Evolutionary conservation across 202 grass and related monocot genomes (phyloP), one percentile per base, ranked within the genome.

Genomic region (Sporobolus alterniflorus): DNA sequence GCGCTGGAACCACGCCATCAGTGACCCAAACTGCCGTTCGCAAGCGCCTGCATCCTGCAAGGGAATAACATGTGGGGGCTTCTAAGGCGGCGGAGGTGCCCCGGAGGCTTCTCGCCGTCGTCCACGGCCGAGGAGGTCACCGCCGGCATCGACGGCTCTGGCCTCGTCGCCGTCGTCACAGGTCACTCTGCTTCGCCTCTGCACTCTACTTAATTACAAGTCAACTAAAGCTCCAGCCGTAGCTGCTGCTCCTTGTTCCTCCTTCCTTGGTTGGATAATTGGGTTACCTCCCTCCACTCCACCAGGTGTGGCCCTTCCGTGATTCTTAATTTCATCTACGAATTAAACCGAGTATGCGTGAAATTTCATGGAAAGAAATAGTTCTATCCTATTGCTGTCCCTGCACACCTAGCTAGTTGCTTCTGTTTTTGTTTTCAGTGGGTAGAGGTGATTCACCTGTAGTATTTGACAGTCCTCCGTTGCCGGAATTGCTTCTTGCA

Each of bases 71-170:
- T 82, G 79, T 82, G 52, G 88, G 81, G 92, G 78, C 60, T 63
- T 12, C 85, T 89, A 9, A 56, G 41, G 0, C 70, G 75, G 75
- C 65, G 79, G 83, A 83, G 88, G 42, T 68, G 67, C 21, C 14
- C 92, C n/a, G 84, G 86, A 0, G 80, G 80, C n/a, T 94, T 94
- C 79, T 86, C 83, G 31, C 80, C 87, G 74, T 88, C 68, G 18
- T 91, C 88, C 17, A 91, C 88, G 7, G 92, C 92, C 1, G 86
- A 94, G 80, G 88, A 89, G 75, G 92, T 91, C 64, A 91, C 92
- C 20, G 49, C 44, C 54, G 89, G 83, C 57, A 36, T 94, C 41
- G 86, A 91, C 64, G 89, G 85, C 34, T 64, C 85, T 34, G 75
- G 79, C 52, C 88, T 94, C 43, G 77, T 51, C 66, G 92, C 92